phyloP scores from a whole-genome alignment of 306 rosid genomes.

The Inga leiocalycina region DNA sequence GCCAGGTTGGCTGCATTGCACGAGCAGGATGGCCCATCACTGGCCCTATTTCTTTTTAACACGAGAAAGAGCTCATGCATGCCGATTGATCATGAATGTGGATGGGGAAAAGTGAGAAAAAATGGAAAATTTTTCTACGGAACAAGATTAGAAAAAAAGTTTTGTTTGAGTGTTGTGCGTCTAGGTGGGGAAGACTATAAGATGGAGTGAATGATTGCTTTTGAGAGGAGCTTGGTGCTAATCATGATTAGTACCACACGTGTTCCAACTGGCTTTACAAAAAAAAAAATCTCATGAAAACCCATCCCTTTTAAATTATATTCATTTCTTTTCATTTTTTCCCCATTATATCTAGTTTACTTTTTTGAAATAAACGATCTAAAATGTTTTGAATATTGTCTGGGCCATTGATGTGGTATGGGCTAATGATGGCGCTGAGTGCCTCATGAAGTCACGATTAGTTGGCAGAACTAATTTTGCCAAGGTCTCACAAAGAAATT shows the following conservation, averaged over 20 bases:
- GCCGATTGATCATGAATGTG: slow-evolving; percentile 14
- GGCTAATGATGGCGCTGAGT: slow-evolving; percentile 46
- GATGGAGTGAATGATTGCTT: slow-evolving; percentile 62
- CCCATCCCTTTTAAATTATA: neutral
- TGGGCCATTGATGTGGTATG: slow-evolving; percentile 36
- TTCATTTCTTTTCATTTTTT: neutral
- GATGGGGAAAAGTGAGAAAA: neutral
- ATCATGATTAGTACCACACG: slow-evolving; percentile 80
- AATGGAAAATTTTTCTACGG: neutral
- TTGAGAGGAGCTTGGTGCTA: slow-evolving; percentile 52
- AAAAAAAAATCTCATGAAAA: slow-evolving; percentile 17
- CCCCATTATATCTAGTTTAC: neutral
- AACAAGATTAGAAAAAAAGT: neutral
- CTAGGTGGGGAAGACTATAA: slow-evolving; percentile 33
- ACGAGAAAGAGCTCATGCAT: slow-evolving; percentile 20
- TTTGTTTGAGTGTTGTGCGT: slow-evolving; percentile 13
- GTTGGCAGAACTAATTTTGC: neutral
- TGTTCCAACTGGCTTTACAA: slow-evolving; percentile 65
- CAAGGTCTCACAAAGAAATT: neutral
- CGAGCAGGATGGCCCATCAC: slow-evolving; percentile 62
- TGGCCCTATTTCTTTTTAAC: neutral
- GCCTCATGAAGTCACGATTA: slow-evolving; percentile 30
- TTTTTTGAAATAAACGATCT: neutral
- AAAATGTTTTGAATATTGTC: neutral
- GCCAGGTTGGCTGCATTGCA: slow-evolving; percentile 52